Evolutionary conservation across 2,329 filamentous ascomycete genomes (phyloP).

Genomic region (Myrmaecium sp.): DNA sequence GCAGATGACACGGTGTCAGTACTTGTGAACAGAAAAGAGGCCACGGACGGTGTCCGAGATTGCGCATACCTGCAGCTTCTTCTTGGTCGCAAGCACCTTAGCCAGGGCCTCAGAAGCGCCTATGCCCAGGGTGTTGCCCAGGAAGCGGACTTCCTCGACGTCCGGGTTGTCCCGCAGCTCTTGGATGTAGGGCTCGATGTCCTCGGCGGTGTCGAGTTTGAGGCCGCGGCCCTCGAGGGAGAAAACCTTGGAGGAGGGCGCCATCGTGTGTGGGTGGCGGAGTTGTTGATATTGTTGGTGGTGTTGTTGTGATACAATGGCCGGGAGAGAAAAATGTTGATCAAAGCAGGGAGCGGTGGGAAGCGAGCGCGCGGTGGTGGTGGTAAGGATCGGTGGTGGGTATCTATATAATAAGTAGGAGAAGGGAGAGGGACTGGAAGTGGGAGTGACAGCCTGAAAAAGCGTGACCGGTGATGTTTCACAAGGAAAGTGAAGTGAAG

Average conservation of each 20-base stretch:
- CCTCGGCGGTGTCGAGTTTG: constrained; percentile 77
- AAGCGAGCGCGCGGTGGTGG: neutral
- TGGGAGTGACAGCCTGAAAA: no score
- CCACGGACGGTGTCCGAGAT: neutral
- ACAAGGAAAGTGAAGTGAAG: no score
- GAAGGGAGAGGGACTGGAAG: no score
- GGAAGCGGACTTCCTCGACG: constrained; percentile 69
- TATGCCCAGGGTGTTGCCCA: constrained; percentile 86
- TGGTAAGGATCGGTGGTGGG: neutral
- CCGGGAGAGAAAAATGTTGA: constrained; percentile 2
- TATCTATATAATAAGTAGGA: no score
- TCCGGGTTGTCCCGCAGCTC: constrained; percentile 53
- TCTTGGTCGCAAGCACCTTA: constrained; percentile 69
- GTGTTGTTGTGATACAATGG: constrained; percentile 1
- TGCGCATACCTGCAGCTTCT: constrained; percentile 50
- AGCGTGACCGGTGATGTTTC: no score
- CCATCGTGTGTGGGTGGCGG: constrained; percentile 23
- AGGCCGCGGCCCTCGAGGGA: constrained; percentile 82
- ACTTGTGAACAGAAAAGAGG: constrained; percentile 1
- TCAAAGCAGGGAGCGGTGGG: no score
- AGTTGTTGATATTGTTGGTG: constrained; percentile 3
- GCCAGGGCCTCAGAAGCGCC: constrained; percentile 75
- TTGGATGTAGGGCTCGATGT: constrained; percentile 71
- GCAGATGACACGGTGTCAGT: constrained; percentile 1
- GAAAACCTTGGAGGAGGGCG: constrained; percentile 49